Conservation (phyloP, 2,329 filamentous ascomycete species). For the Penicillium sp. region DNA sequence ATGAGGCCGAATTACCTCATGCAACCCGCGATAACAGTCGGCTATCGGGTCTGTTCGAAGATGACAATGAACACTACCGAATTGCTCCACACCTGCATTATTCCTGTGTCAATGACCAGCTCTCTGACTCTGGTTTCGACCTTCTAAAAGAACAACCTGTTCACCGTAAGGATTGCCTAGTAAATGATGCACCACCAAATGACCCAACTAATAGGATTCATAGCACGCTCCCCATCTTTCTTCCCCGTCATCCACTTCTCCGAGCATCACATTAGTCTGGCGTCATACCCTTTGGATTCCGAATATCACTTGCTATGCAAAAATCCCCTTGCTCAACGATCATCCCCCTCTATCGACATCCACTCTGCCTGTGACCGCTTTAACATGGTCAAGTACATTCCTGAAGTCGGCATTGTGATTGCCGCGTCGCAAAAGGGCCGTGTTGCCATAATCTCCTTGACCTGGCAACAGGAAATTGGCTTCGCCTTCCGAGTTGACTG, state of each 20-base stretch:
- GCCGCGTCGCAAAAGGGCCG: constrained; percentile 60
- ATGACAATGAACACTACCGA: constrained; percentile 13
- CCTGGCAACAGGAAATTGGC: constrained; percentile 36
- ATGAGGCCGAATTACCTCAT: neutral
- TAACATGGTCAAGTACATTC: constrained; percentile 60
- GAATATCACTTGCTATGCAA: constrained; percentile 34
- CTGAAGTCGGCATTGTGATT: constrained; percentile 59
- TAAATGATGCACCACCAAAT: neutral
- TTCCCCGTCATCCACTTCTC: constrained; percentile 48
- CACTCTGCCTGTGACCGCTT: constrained; percentile 49
- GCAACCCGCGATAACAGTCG: neutral
- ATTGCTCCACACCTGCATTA: constrained; percentile 1
- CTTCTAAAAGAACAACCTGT: constrained; percentile 1
- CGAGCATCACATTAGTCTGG: constrained; percentile 39
- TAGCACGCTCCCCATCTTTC: constrained; percentile 24
- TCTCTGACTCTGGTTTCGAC: constrained; percentile 4
- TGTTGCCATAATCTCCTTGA: constrained; percentile 56
- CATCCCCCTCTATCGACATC: constrained; percentile 24
- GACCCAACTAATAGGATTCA: neutral
- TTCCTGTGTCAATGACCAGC: constrained; percentile 11
- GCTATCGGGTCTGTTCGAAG: constrained; percentile 15
- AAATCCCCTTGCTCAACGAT: constrained; percentile 30
- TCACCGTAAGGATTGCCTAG: constrained; percentile 15
- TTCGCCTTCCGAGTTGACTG: constrained; percentile 57
- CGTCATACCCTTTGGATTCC: constrained; percentile 33